Evolutionary conservation across 2,329 filamentous ascomycete species (phyloP).

Genomic region (Tympanopsis confertula): DNA sequence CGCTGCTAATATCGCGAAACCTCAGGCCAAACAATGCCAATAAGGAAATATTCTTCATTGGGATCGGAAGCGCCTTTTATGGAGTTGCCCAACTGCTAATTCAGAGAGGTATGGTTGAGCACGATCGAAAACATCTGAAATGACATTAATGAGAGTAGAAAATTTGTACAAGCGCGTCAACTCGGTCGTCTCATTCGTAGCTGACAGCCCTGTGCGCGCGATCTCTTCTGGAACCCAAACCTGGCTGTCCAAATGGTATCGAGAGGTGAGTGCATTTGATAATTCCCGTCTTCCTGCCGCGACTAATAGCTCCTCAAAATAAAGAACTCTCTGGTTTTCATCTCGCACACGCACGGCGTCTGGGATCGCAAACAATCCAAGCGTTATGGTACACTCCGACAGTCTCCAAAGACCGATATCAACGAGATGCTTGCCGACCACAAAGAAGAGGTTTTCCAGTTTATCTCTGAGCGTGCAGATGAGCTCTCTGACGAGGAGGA

Average conservation of each 20-base stretch:
- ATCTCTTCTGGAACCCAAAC: neutral
- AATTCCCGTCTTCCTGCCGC: neutral
- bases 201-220: neutral
- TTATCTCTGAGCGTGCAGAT: neutral
- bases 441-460: neutral
- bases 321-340: conserved; percentile 1
- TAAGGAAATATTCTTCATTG: conserved; percentile 72
- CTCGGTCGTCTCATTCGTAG: neutral
- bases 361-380: neutral
- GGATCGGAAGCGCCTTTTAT: conserved; percentile 78
- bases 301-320: neutral
- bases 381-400: neutral
- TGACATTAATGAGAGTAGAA: neutral
- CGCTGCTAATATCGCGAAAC: too few species aligned
- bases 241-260: neutral
- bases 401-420: neutral
- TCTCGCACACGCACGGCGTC: neutral
- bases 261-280: conserved; percentile 1
- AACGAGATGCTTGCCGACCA: neutral
- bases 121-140: neutral
- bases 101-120: conserved; percentile 46
- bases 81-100: conserved; percentile 73
- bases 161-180: conserved; percentile 1
- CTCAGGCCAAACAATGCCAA: conserved; percentile 42
- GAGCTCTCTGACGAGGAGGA: neutral